Conservation (phyloP, 805 yeast genomes). For the Lipomyces oligophaga region DNA sequence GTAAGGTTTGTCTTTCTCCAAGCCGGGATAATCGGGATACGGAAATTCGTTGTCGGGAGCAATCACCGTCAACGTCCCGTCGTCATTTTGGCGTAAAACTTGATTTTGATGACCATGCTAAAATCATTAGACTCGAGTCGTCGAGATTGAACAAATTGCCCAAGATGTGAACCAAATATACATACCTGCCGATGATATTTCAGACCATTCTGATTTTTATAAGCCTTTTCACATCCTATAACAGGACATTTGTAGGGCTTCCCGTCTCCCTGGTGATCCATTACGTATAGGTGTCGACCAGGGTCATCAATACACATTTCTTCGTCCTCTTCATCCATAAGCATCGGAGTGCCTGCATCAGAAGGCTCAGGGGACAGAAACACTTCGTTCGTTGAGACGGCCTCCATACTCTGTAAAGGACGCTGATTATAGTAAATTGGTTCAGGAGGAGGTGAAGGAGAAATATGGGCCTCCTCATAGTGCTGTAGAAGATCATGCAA, state of each 20-base stretch:
- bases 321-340: slow-evolving; percentile 51
- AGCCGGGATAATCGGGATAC: slow-evolving; percentile 86
- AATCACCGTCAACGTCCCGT: slow-evolving; percentile 86
- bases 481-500: slow-evolving; percentile 89
- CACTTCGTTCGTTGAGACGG: slow-evolving; percentile 90
- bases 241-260: slow-evolving; percentile 98
- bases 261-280: slow-evolving; percentile 78
- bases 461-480: slow-evolving; percentile 92
- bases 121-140: too few species aligned
- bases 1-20: slow-evolving; percentile 97
- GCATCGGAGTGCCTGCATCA: slow-evolving; percentile 37
- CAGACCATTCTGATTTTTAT: slow-evolving; percentile 95
- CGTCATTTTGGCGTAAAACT: slow-evolving; percentile 81
- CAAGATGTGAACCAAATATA: not conserved
- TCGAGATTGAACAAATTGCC: too few species aligned
- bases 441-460: slow-evolving; percentile 50
- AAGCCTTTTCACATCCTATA: slow-evolving; percentile 94
- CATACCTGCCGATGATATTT: slow-evolving; percentile 71
- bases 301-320: slow-evolving; percentile 93
- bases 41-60: slow-evolving; percentile 82
- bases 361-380: slow-evolving; percentile 52
- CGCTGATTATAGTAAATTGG: slow-evolving; percentile 33
- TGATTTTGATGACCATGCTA: slow-evolving; percentile 91
- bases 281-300: slow-evolving; percentile 86
- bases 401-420: slow-evolving; percentile 62